Evolutionary conservation across 2,329 filamentous ascomycete genomes (phyloP), one percentile per base, ranked within the genome.

Genomic region (Alternaria sp.): DNA sequence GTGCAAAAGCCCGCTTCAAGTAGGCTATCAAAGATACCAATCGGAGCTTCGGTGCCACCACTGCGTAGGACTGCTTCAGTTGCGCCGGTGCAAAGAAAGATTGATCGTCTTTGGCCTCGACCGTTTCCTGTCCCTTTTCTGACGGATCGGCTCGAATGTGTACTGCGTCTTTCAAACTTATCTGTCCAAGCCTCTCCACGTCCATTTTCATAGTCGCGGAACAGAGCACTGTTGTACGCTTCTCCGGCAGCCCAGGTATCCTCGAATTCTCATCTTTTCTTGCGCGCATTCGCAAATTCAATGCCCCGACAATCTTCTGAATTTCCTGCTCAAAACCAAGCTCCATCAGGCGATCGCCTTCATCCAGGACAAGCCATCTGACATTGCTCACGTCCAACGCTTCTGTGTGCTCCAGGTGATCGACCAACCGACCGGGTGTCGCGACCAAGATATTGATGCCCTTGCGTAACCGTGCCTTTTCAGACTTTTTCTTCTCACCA

Each of bases 201-300:
- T 94, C 95, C 89, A 97, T 94, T 82, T 97, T 97, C 89, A 99
- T 92, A 0, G 95, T 99, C 3, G 95, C 95, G 4, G 95, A 99
- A 78, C 95, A 99, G 3, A 99, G 86, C 4, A 99, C 86, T 0
- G 95, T 98, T 2, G 92, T 90, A 57, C 94, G 87, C 65, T 93
- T 87, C 54, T 88, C 88, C 0, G 93, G 90, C 8, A 97, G 84
- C 4, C 90, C 83, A 18, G 86, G 85, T 4, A 87, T 87, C 38
- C 90, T 83, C 2, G 82, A 79, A 4, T 89, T 87, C 38, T 86
- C 85, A 30, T 87, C 87, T 57, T 85, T 86, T 57, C 86, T 85
- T 38, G 85, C 83, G 20, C 90, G 77, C 30, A 83, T 80, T 57
- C 90, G 85, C 45, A 89, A 81, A 64, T 93, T 89, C 57, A 98